A percentile compares a stretch with the other conserved stretches of the same genome.
phyloP scores from a whole-genome alignment of 179 eudicot genomes.

The Drosera spatulata region DNA sequence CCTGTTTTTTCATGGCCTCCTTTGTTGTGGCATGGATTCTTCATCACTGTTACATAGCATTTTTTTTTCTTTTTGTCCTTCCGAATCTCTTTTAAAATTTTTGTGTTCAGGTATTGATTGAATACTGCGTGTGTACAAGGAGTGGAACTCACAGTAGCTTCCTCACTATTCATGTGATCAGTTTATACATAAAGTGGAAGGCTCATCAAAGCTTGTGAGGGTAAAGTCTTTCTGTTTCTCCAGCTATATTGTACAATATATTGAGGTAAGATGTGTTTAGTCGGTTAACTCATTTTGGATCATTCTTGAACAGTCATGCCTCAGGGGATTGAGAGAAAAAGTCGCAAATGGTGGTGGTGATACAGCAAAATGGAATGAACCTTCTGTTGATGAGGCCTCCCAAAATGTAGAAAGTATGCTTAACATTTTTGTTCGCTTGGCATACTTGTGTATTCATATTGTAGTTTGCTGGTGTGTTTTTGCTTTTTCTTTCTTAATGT shows the following conservation, averaged over 20 bases:
- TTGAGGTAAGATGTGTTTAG: background rate
- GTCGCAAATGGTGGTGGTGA: slow-evolving; percentile 83
- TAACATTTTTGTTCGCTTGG: too few species aligned
- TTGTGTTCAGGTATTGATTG: too few species aligned
- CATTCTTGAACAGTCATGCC: slow-evolving; percentile 34
- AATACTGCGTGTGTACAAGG: slow-evolving; percentile 70
- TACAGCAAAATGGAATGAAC: slow-evolving; percentile 54
- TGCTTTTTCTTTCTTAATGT: too few species aligned
- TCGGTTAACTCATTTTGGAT: slow-evolving; percentile 3
- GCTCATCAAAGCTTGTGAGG: slow-evolving; percentile 66
- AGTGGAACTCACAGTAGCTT: slow-evolving; percentile 80
- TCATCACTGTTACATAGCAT: too few species aligned
- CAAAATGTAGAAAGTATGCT: slow-evolving; percentile 43
- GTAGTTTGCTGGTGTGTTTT: too few species aligned
- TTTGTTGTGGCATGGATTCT: too few species aligned
- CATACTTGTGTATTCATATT: too few species aligned
- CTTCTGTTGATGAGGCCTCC: slow-evolving; percentile 21
- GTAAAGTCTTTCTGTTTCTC: slow-evolving; percentile 20
- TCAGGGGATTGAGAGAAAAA: slow-evolving; percentile 58
- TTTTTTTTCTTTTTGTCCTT: too few species aligned
- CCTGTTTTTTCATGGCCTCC: too few species aligned
- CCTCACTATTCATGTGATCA: slow-evolving; percentile 87
- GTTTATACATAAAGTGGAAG: slow-evolving; percentile 82
- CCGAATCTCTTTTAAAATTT: too few species aligned
- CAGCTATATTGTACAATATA: background rate